Base-by-base conservation (phyloP, 768 basidiomycete species). In the Tylopilus vinaceipallidus region DNA sequence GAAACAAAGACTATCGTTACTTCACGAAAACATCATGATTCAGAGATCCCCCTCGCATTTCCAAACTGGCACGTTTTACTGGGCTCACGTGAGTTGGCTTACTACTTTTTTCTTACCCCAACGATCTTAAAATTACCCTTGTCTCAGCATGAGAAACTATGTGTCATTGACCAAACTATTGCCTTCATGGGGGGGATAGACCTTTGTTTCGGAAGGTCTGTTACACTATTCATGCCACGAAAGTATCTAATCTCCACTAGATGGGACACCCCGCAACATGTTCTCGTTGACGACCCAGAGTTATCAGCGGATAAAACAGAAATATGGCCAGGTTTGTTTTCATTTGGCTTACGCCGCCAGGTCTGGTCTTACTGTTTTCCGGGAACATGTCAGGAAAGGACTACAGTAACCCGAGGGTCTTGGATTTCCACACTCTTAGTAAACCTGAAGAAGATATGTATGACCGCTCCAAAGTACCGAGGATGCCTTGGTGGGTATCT, bases 171-270 rank as follows among this genome's bases (percentile, higher is more conserved):
- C 65, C 90, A 97, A 65, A 83, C 92, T 2, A 97, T 98, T 55
- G 95, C 91, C 0, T 99, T 98, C 71, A 97, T 93, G 91, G 97
- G 97, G 16, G 97, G 97, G 3, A 70, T 99, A 36, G 97, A 99
- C 68, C 77, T 95, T 29, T 95, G 91, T 66, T 97, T 94, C 58
- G 92, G 93, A 61, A 78, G 91, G 81, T 86, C 53, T 39, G 65
- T 55, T 24, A 13, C 35, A 26, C 36, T 12, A 6, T 22, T 36
- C 11, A 4, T 41, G 7, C 19, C n/a, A 36, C 20, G 23, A 42
- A 38, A 0, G 27, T 39, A 36, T 27, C 42, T 17, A 53, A 59
- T 35, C 53, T 32, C 29, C 22, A 44, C 34, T 50, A 89, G 87
- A 62, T 98, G 95, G 97, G 97, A 99, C 65, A 95, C 95, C 1